Evolutionary conservation across 768 basidiomycete genomes (phyloP), one percentile per base, ranked within the genome.

Genomic region (Suillus alpinus): DNA sequence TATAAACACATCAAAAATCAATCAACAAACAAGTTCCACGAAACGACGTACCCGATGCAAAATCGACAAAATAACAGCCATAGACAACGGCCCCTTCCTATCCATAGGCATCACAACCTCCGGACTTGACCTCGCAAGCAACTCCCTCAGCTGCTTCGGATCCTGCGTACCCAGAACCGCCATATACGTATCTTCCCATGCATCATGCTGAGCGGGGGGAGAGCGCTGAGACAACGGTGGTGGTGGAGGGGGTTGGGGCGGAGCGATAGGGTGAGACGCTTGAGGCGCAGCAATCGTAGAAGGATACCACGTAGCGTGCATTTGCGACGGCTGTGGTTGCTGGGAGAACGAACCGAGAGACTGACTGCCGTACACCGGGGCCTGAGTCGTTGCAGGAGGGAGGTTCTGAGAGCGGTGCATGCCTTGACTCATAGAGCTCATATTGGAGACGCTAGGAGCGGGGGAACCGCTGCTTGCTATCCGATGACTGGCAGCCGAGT

Each of bases 161-260:
- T 94, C 92, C 71, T 93, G 89, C 37, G 85, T 85, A 62, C 88
- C 86, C 58, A 94, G 78, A 37, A 92, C 87, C 18, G 85, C 82
- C 39, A 94, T 80, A 71, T 92, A 94, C 10, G 86, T 83, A 62
- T 92, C 89, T 64, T 94, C 92, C 92, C 92, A 94, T 63, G 91
- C 88, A 69, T 92, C 91, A 49, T 80, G 59, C 66, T 81, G 82
- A 46, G 78, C 74, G n/a, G 87, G 81, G 16, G 83, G 82, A 32
- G 85, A 77, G 63, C 81, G 77, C 58, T 70, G 76, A 59, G 84
- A 84, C 57, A 74, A 69, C 49, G 71, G 80, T 56, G 68, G 75
- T 39, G 56, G 72, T 2, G 76, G 71, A 10, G 76, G 73, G 0
- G 76, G 76, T 3, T 78, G 89, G 2, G 88, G 89, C 16, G 88